Evolutionary conservation across 1,284 basidiomycete species (phyloP).

Genomic region (Cryptococcus floricola): DNA sequence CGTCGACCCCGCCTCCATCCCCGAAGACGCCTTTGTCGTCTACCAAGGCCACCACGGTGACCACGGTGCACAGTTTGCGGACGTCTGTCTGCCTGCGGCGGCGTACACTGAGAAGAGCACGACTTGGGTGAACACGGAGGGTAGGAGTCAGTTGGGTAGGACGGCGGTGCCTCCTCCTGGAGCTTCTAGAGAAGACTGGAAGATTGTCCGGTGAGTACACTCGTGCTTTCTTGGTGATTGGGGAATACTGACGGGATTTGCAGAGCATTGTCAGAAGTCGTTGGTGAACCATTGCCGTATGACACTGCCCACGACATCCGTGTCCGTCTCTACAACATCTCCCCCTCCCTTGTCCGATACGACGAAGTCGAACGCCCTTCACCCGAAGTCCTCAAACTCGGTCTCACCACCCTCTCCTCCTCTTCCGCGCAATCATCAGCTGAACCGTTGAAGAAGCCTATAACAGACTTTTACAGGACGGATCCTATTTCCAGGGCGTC

Average conservation of each 20-base stretch:
- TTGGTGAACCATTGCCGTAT: constrained; percentile 78
- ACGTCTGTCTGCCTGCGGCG: constrained; percentile 87
- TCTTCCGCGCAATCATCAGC: constrained; percentile 54
- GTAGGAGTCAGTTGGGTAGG: constrained; percentile 83
- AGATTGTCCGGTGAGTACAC: constrained; percentile 75
- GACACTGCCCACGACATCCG: constrained; percentile 82
- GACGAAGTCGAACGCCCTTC: constrained; percentile 79
- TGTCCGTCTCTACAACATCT: constrained; percentile 96
- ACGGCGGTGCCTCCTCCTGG: constrained; percentile 94
- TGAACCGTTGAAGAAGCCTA: constrained; percentile 68
- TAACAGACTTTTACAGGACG: constrained; percentile 94
- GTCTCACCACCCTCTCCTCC: constrained; percentile 61
- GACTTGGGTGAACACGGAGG: constrained; percentile 98
- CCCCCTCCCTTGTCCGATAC: constrained; percentile 84
- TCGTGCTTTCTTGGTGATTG: not conserved
- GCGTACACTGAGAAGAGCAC: constrained; percentile 95
- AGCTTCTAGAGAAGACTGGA: constrained; percentile 96
- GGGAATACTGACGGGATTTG: no score
- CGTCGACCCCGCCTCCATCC: constrained; percentile 83
- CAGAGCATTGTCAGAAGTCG: constrained; percentile 82
- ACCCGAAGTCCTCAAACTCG: constrained; percentile 63
- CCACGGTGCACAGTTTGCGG: constrained; percentile 90
- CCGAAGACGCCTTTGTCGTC: constrained; percentile 91
- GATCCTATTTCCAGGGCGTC: constrained; percentile 54
- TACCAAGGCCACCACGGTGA: constrained; percentile 99